phyloP scores from a whole-genome alignment of 1,284 basidiomycete species.

The Malassezia yamatoensis region DNA sequence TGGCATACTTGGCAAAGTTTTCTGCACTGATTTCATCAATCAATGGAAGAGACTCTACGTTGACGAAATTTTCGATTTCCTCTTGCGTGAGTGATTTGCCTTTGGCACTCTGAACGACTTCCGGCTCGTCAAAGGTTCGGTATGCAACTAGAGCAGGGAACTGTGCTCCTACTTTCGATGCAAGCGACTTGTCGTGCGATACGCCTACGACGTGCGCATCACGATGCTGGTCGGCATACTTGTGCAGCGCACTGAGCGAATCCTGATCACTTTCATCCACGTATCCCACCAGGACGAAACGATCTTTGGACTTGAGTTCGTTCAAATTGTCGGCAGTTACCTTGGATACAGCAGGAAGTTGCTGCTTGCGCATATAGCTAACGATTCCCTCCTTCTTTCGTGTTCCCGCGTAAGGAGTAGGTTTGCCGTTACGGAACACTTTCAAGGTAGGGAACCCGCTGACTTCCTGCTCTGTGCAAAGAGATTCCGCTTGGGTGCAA shows the following conservation, averaged over 20 bases:
- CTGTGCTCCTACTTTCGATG: constrained; percentile 60
- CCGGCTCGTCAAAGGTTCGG: constrained; percentile 81
- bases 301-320: constrained; percentile 81
- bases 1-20: constrained; percentile 79
- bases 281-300: constrained; percentile 81
- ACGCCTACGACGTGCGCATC: constrained; percentile 89
- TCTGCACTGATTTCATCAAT: constrained; percentile 88
- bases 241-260: constrained; percentile 56
- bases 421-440: constrained; percentile 75
- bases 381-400: constrained; percentile 93
- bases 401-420: constrained; percentile 68
- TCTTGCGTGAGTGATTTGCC: constrained; percentile 48
- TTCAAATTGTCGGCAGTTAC: constrained; percentile 66
- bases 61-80: constrained; percentile 58
- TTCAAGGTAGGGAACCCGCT: constrained; percentile 86
- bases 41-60: constrained; percentile 73
- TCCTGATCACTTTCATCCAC: constrained; percentile 61
- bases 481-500: constrained; percentile 55
- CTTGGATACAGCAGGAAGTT: constrained; percentile 80
- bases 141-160: constrained; percentile 81
- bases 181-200: constrained; percentile 55
- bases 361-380: constrained; percentile 97
- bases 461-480: constrained; percentile 57
- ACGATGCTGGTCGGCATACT: constrained; percentile 72
- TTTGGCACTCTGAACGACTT: constrained; percentile 54